Evolutionary conservation across 257 asterid species (phyloP).

Genomic region (Paulownia fortunei): DNA sequence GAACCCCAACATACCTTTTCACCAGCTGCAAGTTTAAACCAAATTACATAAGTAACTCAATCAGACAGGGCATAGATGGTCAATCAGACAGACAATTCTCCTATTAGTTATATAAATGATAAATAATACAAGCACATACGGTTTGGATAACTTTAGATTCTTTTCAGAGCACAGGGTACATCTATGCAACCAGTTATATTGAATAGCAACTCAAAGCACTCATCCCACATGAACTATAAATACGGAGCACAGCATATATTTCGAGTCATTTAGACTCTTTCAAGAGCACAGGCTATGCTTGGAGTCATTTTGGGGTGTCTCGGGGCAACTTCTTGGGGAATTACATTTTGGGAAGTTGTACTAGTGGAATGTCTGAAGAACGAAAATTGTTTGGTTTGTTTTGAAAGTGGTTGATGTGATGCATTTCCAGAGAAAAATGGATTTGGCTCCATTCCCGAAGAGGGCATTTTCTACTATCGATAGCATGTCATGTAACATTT

Average conservation of each 20-base stretch:
- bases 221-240: background rate
- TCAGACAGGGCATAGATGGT: background rate
- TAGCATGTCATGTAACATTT: background rate
- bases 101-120: background rate
- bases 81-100: background rate
- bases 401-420: background rate
- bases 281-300: background rate
- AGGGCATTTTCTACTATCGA: background rate
- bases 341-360: background rate
- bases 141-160: background rate
- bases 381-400: background rate
- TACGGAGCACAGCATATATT: no score
- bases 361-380: background rate
- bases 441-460: background rate
- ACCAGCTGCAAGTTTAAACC: constrained; percentile 1
- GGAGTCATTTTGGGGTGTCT: background rate
- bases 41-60: background rate
- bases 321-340: background rate
- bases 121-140: background rate
- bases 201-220: background rate
- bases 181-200: background rate
- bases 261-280: no score
- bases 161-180: background rate
- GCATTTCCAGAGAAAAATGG: background rate
- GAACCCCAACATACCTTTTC: background rate